phyloP scores from a whole-genome alignment of 768 basidiomycete genomes.

The Tylopilus rubrobrunneus region DNA sequence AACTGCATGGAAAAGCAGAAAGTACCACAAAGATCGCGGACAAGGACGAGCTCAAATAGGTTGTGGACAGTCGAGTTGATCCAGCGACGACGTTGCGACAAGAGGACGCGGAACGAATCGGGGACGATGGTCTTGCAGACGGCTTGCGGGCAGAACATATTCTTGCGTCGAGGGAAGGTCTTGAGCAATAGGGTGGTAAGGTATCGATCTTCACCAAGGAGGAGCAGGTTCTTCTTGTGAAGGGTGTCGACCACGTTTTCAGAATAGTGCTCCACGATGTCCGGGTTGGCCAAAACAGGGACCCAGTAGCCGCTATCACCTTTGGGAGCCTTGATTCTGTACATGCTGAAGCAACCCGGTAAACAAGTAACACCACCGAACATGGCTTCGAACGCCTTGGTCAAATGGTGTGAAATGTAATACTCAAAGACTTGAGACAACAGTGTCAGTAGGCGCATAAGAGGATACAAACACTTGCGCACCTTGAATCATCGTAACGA shows the following conservation, averaged over 20 bases:
- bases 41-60: constrained; percentile 88
- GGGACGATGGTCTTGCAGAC: constrained; percentile 99
- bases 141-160: constrained; percentile 97
- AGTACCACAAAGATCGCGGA: constrained; percentile 97
- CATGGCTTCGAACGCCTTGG: constrained; percentile 99
- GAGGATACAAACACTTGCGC: constrained; percentile 27
- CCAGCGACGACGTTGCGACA: constrained; percentile 98
- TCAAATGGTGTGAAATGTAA: constrained; percentile 98
- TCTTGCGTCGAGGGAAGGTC: constrained; percentile 99
- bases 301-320: constrained; percentile 96
- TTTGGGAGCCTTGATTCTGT: constrained; percentile 99
- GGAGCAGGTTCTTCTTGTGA: constrained; percentile 97
- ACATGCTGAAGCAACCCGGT: constrained; percentile 99
- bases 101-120: constrained; percentile 88
- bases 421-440: constrained; percentile 86
- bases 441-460: constrained; percentile 4
- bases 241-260: constrained; percentile 99
- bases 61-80: constrained; percentile 99
- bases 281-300: constrained; percentile 96
- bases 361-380: constrained; percentile 99
- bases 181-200: constrained; percentile 95
- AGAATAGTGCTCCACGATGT: constrained; percentile 97
- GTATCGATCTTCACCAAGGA: constrained; percentile 99
- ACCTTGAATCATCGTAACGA: constrained; percentile 99
- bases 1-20: constrained; percentile 99